A percentile compares a stretch with the other conserved stretches of the same genome.
These are phyloP conservation scores for Globisporangium alternatum DNA, from an alignment of 352 stramenopile species.

Conservation along the genomic window DNA sequence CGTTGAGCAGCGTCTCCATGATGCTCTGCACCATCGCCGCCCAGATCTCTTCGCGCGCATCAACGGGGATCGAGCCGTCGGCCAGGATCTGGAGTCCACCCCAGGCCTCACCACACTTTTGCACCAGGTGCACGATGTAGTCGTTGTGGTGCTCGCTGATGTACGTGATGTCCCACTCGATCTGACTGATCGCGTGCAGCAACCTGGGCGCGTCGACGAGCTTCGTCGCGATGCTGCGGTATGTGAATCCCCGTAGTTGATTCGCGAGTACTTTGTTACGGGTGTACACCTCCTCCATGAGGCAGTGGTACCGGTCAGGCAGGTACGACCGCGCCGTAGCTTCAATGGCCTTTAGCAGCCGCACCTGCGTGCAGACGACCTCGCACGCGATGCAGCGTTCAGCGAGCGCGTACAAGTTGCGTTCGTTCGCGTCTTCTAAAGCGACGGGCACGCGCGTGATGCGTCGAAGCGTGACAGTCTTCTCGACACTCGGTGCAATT, in stretches of 20 bases:
- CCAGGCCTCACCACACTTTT: slow-evolving; percentile 79
- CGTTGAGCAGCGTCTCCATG: slow-evolving; percentile 90
- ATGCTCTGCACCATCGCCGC: slow-evolving; percentile 72
- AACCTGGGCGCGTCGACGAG: slow-evolving; percentile 45
- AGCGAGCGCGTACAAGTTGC: slow-evolving; percentile 56
- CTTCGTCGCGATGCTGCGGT: slow-evolving; percentile 41
- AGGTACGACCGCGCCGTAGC: slow-evolving; percentile 62
- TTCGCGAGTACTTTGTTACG: slow-evolving; percentile 41
- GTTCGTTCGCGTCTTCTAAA: slow-evolving; percentile 51
- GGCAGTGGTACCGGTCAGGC: slow-evolving; percentile 55
- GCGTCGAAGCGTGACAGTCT: slow-evolving; percentile 46
- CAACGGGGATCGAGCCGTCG: slow-evolving; percentile 62
- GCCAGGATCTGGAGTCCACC: slow-evolving; percentile 63
- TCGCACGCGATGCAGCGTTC: slow-evolving; percentile 67
- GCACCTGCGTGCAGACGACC: slow-evolving; percentile 52
- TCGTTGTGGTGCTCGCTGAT: slow-evolving; percentile 73
- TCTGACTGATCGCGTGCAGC: slow-evolving; percentile 39
- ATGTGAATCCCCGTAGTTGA: slow-evolving; percentile 68
- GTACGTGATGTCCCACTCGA: slow-evolving; percentile 67
- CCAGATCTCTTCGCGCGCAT: slow-evolving; percentile 79
- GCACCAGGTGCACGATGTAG: slow-evolving; percentile 78
- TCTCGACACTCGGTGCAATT: slow-evolving; percentile 16
- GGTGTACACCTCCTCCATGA: slow-evolving; percentile 71
- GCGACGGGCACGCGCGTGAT: slow-evolving; percentile 40
- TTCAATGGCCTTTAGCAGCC: slow-evolving; percentile 67